Base-by-base conservation (phyloP, 345 rosid species). In the Anastatica hierochuntica region DNA sequence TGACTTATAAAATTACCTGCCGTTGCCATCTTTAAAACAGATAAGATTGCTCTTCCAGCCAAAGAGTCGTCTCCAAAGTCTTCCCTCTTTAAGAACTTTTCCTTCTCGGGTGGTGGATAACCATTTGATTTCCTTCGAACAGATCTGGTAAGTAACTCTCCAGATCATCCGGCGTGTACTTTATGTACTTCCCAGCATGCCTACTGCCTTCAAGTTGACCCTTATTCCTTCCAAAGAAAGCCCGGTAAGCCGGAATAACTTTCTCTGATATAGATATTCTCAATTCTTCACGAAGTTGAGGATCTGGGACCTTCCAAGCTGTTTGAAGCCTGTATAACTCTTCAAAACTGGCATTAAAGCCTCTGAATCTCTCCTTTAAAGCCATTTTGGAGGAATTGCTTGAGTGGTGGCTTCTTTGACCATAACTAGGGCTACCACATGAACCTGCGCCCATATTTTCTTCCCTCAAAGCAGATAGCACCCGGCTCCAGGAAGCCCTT, bases 281-380 rank as follows among this genome's bases (percentile, higher is more conserved):
- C 49, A 92, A 76, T 73, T 92, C 98, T 71, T 88, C 98, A 6
- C 96, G 85, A 51, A 92, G 96, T 59, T 88, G 98, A 62, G 88
- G 74, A 68, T 92, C 94, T 1, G 95, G 90, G 40, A 92, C 98
- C 63, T 71, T 92, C 98, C 98, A 92, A 50, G 83, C 81, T 3
- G 98, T 87, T 70, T 92, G 97, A 65, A 85, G 53, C 67, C 90
- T 74, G 63, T 87, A 88, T 12, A 83, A 67, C 46, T 92, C 98
- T 68, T 92, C 98, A 43, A 92, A 88, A 66, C 90, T 82, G 7
- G 79, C 77, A 72, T 87, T 87, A 62, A 90, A 90, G 45, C 63
- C 79, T 83, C 80, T 92, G 71, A 88, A 92, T 61, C 84, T 76
- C 48, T 88, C 96, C 71, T 92, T 92, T 67, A 84, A 73, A 2